Evolutionary conservation across 2,329 filamentous ascomycete species (phyloP), one percentile per base, ranked within the genome.

Genomic region (Verticillium isaacii): DNA sequence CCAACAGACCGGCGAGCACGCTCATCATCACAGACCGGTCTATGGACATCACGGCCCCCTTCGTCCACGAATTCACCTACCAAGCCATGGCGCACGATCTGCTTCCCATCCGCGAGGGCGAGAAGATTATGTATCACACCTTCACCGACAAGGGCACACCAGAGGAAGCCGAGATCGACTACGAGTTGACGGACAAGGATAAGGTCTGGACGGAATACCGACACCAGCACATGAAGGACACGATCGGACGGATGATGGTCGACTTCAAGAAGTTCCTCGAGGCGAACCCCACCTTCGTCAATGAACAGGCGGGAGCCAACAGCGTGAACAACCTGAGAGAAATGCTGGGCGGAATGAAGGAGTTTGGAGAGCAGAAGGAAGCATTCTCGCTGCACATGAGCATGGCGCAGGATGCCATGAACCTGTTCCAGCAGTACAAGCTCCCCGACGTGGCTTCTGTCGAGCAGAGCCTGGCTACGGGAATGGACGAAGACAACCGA

Each of bases 371-470:
- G 75, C 92, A 95, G 82, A 97, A 98, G 74, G 92, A 96, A 72
- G 89, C 92, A 1, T 99, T 98, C 74, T 95, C 93, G 0, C 80
- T 99, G 60, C 95, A 99, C 75, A 81, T 99, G 52, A 94, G 89
- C 67, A 98, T 99, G 94, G 95, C 95, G 1, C 91, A 97, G 73
- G 93, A 97, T 73, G 96, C 93, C 73, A 98, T 98, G 93, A 92
- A 92, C 68, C 86, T 91, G 41, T 99, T 99, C 69, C 89, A 96
- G 72, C 80, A 87, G 59, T 86, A 89, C 72, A 97, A 96, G 71
- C 82, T 99, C 7, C 84, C 90, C 7, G 95, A 99, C 70, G 82
- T 98, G 62, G 93, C 93, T 14, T 89, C 90, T 0, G 85, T 93
- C 6, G 95, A 99, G 76, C 95, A 98, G 81, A 92, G 88, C 32